Evolutionary conservation across 108 stramenopile species (phyloP), one percentile per base, ranked within the genome.

Genomic region (Mayamaea pseudoterrestris): DNA sequence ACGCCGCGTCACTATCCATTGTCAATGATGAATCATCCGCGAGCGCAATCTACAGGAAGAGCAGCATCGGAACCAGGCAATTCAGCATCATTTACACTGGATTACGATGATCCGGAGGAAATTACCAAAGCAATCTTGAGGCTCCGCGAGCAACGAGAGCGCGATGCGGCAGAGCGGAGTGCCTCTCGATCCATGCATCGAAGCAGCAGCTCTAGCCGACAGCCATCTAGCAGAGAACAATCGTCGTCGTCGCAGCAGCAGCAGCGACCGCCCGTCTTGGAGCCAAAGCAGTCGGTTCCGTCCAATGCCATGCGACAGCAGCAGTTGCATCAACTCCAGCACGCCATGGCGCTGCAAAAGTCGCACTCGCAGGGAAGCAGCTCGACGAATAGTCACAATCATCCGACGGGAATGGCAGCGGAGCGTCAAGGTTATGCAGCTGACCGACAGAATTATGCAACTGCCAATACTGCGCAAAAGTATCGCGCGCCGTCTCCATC

Each of bases 21-120:
- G 4, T 20, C 37, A 18, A 14, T 20, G 20, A 8, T 20, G 3
- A 39, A 18, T 39, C 20, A 39, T 20, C 18, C 37, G 8, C 3
- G 37, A 20, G 16, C 37, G 3, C 18, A 14, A 20, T 39, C 37
- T 8, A 39, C 37, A 5, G 37, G 37, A 20, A 39, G 37, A 8
- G 37, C 37, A 39, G 37, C 20, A 5, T 5, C 20, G 37, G 18
- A 8, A 6, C 16, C 5, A 8, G 20, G 37, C 8, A 20, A 39
- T 8, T 39, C 37, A 3, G 37, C 37, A 39, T 5, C 20, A n/a
- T n/a, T n/a, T n/a, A n/a, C n/a, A n/a, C n/a, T n/a, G n/a, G n/a
- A n/a, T n/a, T n/a, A n/a, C 8, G 37, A 39, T 8, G 37, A 39
- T 8, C 37, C 37, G 37, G 37, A 39, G 16, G 37, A 39, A 39